Conservation (phyloP, 345 rosid species). For the Murraya koenigii region DNA sequence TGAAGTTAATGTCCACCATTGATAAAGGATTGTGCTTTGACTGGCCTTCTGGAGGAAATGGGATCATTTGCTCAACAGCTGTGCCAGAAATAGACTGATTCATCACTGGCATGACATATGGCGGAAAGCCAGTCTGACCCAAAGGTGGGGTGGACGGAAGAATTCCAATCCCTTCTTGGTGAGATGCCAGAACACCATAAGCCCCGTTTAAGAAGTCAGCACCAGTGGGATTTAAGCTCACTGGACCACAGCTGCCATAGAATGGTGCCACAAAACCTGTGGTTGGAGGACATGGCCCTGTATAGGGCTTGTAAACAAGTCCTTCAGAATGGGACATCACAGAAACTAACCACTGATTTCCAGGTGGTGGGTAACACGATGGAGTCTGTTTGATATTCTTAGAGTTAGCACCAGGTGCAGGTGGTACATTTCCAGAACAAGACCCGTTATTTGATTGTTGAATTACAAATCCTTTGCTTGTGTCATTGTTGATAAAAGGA, state of each 20-base stretch:
- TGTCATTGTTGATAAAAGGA: constrained; percentile 30
- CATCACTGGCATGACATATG: constrained; percentile 37
- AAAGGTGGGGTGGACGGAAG: constrained; percentile 29
- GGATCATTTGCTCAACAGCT: constrained; percentile 35
- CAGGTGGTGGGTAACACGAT: constrained; percentile 52
- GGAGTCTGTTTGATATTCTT: constrained; percentile 29
- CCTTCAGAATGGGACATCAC: constrained; percentile 84
- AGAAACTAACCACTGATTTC: constrained; percentile 76
- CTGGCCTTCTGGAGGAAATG: constrained; percentile 14
- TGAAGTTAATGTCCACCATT: constrained; percentile 23
- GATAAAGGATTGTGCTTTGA: constrained; percentile 29
- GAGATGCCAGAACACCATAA: constrained; percentile 36
- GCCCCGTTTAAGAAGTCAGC: constrained; percentile 35
- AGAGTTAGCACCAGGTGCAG: constrained; percentile 12
- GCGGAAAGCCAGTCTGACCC: constrained; percentile 46
- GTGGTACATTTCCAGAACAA: constrained; percentile 22
- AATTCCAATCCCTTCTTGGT: constrained; percentile 27
- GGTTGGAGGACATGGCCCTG: constrained; percentile 61
- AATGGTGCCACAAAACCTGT: constrained; percentile 48
- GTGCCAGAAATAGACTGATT: constrained; percentile 29
- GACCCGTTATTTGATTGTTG: constrained; percentile 22
- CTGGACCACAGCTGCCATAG: constrained; percentile 43
- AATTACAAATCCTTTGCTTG: constrained; percentile 29
- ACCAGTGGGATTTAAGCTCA: constrained; percentile 18
- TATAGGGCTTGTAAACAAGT: constrained; percentile 71